Evolutionary conservation across 306 rosid genomes (phyloP).

Genomic region (Ceratonia siliqua): DNA sequence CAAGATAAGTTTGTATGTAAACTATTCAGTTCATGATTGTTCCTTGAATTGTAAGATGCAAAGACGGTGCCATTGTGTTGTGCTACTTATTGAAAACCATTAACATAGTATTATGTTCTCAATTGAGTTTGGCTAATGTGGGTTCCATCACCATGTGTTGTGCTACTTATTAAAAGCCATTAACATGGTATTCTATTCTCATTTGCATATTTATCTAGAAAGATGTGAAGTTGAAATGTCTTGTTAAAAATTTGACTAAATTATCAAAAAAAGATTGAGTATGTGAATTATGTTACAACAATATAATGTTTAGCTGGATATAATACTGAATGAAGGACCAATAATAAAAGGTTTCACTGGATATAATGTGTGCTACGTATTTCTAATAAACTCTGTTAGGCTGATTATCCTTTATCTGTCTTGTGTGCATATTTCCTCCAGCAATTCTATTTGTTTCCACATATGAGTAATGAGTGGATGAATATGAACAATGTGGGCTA

Average conservation of each 20-base stretch:
- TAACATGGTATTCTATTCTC: too few relatives aligned
- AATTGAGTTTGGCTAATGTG: background rate
- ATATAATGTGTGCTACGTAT: too few relatives aligned
- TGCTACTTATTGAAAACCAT: too few relatives aligned
- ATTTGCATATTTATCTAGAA: background rate
- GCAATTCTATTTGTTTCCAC: too few relatives aligned
- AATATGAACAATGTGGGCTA: too few relatives aligned
- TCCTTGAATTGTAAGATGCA: background rate
- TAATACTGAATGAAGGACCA: conserved; percentile 24
- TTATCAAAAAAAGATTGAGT: background rate
- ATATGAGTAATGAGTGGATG: too few relatives aligned
- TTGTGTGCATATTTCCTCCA: too few relatives aligned
- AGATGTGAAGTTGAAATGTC: background rate
- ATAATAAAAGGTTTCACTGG: conserved; percentile 5
- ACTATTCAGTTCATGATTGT: background rate
- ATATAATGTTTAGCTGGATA: background rate
- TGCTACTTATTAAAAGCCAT: too few relatives aligned
- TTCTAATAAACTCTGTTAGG: too few relatives aligned
- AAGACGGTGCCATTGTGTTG: background rate
- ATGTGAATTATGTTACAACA: conserved; percentile 9
- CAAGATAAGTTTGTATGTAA: background rate
- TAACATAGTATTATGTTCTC: too few relatives aligned
- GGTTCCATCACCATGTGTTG: too few relatives aligned
- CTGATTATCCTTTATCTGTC: too few relatives aligned
- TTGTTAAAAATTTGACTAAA: background rate